Base-by-base conservation (phyloP, 2,329 filamentous ascomycete species). In the Pezicula neosporulosa region DNA sequence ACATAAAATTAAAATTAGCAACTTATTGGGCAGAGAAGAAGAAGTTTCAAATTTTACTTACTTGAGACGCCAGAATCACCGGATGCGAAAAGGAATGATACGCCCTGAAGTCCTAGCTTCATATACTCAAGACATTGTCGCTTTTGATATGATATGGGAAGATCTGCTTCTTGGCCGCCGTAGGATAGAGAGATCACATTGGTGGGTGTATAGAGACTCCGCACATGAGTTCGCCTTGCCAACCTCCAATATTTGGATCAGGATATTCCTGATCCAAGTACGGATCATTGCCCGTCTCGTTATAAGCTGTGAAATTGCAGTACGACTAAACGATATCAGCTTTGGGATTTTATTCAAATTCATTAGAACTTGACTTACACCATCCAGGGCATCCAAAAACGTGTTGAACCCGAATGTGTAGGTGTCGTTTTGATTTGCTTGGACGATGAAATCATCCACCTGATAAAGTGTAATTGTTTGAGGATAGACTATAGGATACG, bases 101-200 rank as follows among this genome's bases (percentile, higher is more conserved):
- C 63, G 7, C 75, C 74, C 56, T 73, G 73, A 12, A 77, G 64
- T 2, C 70, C 74, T 0, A 80, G 69, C 61, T 80, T 80, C 65
- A 80, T 68, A 56, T 76, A 74, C 65, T 77, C 75, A 45, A 66
- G 63, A 61, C 75, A 77, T 65, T 77, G 75, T 6, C 75, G 70
- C 56, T 77, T 69, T 62, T 81, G 76, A 63, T 84, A 84, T 53
- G 68, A 70, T 6, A 71, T 65, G 0, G 80, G 78, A 13, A 82
- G 68, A 37, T 77, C 74, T 9, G 69, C 66, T 65, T 84, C 80
- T 43, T 74, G 70, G 33, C 73, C 74, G 37, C 77, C 77, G 60
- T 81, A 81, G 15, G 74, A 77, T 56, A 83, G 75, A 35, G 71
- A 74, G 56, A 81, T 75, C 6, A 82, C 78, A 54, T 80, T 80